Base-by-base conservation (phyloP, 2,329 filamentous ascomycete species). In the Fusarium brachygibbosum region DNA sequence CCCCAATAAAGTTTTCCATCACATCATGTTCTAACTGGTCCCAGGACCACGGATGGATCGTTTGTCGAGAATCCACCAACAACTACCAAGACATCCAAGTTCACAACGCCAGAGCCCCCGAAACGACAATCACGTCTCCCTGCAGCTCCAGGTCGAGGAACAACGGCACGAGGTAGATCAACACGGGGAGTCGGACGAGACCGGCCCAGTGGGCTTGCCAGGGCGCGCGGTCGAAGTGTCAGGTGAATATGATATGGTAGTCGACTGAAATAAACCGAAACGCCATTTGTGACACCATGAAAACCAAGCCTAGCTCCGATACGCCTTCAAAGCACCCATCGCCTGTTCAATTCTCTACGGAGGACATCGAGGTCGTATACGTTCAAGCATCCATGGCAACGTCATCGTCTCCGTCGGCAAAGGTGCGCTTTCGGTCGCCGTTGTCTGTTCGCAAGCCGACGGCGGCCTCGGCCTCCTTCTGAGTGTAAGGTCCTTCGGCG, bases 31-130 rank as follows among this genome's bases (percentile, higher is more conserved):
- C 66, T 74, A 70, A 75, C 64, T 57, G 66, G 68, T 40, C 42
- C 23, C 58, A 95, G 92, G 86, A 97, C 94, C 25, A 97, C 93
- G 13, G 94, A 97, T 76, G 97, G 91, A 8, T 93, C 93, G 2
- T 98, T 97, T 76, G 89, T 97, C 58, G 93, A 97, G 34, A 93
- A 97, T 74, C 94, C 94, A 10, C 80, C 86, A 3, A 81, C 82
- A n/a, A 81, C 86, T 16, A 84, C 84, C 25, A 88, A 83, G 72
- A 77, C 84, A 19, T 79, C 84, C 28, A 86, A 82, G 64, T 83
- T 83, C 67, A 77, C 80, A 29, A 82, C 80, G 9, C 78, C 84
- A 9, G 82, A 76, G 57, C 45, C 72, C 31, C 54, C 53, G 16
- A 48, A 46, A 38, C 82, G 79, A 46, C 81, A 83, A 61, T 86